Percentiles rank a stretch among this genome's conserved stretches.
These are phyloP conservation scores for Didymellaceae sp. DNA, from an alignment of 2,329 filamentous ascomycete genomes.

Conservation along the genomic window DNA sequence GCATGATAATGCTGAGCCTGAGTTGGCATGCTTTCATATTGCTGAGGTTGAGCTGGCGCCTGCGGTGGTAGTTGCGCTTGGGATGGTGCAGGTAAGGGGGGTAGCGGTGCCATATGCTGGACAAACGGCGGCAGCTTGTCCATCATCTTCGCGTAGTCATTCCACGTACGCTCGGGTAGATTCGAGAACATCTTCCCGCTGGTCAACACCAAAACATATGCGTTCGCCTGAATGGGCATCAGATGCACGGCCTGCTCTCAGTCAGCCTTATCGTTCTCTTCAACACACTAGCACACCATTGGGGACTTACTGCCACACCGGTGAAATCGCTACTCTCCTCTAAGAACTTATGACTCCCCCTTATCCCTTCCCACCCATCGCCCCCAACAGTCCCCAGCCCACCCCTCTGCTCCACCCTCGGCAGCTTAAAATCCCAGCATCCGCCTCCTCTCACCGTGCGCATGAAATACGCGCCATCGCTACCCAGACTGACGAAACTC, in stretches of 20 bases:
- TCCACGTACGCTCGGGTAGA: conserved; percentile 42
- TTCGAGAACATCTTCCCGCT: conserved; percentile 42
- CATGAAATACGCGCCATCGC: conserved; percentile 43
- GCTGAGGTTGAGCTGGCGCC: background rate
- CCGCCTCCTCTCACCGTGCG: conserved; percentile 40
- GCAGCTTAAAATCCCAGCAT: conserved; percentile 38
- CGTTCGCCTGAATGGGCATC: conserved; percentile 33
- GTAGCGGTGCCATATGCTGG: conserved; percentile 32
- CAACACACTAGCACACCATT: background rate
- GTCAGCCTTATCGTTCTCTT: background rate
- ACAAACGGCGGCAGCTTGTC: conserved; percentile 30
- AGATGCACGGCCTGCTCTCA: conserved; percentile 36
- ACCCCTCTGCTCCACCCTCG: conserved; percentile 15
- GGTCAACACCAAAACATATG: conserved; percentile 38
- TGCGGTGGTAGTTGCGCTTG: background rate
- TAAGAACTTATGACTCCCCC: conserved; percentile 38
- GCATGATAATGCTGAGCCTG: too few relatives aligned
- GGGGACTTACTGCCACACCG: conserved; percentile 33
- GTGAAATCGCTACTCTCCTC: conserved; percentile 31
- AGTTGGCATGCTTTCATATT: background rate
- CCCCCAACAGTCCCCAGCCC: conserved; percentile 17
- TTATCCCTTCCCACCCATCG: conserved; percentile 34
- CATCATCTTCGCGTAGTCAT: conserved; percentile 41
- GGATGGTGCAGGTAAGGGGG: conserved; percentile 25
- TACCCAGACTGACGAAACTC: conserved; percentile 38